Evolutionary conservation across 208 protist species (phyloP).

Genomic region (Leishmania amazonensis): DNA sequence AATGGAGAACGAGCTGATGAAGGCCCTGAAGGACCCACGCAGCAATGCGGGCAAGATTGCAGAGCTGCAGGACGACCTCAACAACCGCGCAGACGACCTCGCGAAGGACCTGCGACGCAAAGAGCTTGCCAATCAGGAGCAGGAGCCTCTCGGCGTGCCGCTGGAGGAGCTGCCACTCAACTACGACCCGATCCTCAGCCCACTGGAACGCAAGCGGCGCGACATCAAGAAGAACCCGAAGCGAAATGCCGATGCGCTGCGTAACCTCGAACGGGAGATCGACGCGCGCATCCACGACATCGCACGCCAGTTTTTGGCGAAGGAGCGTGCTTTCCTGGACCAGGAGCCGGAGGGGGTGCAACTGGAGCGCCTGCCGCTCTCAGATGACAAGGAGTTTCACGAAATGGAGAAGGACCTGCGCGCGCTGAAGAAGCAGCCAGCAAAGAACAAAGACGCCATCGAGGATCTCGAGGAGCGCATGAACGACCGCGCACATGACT

Average conservation of each 20-base stretch:
- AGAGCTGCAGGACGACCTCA: constrained; percentile 69
- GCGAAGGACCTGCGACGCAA: constrained; percentile 63
- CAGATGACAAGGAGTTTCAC: constrained; percentile 64
- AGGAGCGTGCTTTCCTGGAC: constrained; percentile 77
- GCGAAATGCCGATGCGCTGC: constrained; percentile 57
- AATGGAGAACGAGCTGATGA: constrained; percentile 72
- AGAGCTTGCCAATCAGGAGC: constrained; percentile 72
- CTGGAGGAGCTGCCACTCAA: constrained; percentile 73
- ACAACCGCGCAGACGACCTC: constrained; percentile 63
- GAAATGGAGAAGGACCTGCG: constrained; percentile 71
- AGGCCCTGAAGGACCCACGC: constrained; percentile 56
- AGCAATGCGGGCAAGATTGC: constrained; percentile 64
- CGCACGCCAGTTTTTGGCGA: constrained; percentile 64
- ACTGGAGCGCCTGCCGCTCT: constrained; percentile 56
- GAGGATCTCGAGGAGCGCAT: constrained; percentile 65
- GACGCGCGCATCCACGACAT: constrained; percentile 63
- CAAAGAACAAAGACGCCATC: constrained; percentile 64
- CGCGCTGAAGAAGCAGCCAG: constrained; percentile 63
- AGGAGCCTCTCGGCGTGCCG: constrained; percentile 71
- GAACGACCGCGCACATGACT: constrained; percentile 66
- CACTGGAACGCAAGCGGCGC: constrained; percentile 71
- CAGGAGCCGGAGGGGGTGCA: constrained; percentile 65
- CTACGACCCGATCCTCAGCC: constrained; percentile 62
- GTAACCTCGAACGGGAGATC: constrained; percentile 64
- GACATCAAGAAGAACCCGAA: constrained; percentile 72